These are phyloP conservation scores for Paraleonurus japonicus DNA, from an alignment of 257 asterid genomes.

Conservation along the genomic window DNA sequence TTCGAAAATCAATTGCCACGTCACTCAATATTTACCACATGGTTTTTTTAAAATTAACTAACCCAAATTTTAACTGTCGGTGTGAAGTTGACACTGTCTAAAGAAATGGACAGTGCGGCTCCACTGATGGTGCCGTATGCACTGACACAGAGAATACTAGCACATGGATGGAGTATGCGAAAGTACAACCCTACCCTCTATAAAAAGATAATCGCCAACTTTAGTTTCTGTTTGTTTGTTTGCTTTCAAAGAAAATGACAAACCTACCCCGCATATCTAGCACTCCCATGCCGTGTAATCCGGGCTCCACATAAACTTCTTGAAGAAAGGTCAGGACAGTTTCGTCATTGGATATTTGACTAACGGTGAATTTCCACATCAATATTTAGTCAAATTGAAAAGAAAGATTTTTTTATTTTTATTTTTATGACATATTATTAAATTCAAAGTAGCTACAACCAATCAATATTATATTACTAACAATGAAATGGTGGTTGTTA, in stretches of 20 bases:
- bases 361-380: neutral
- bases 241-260: slow-evolving; percentile 29
- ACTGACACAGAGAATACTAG: slow-evolving; percentile 24
- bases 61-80: slow-evolving; percentile 28
- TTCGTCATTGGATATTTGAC: slow-evolving; percentile 26
- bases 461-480: neutral
- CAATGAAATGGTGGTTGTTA: slow-evolving; percentile 11
- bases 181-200: slow-evolving; percentile 10
- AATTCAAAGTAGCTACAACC: slow-evolving; percentile 16
- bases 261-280: slow-evolving; percentile 36
- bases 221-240: neutral
- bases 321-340: slow-evolving; percentile 16
- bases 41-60: neutral
- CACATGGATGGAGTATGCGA: slow-evolving; percentile 25
- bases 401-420: neutral
- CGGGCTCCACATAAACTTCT: slow-evolving; percentile 25
- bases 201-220: neutral
- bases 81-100: slow-evolving; percentile 17
- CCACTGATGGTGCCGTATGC: slow-evolving; percentile 26
- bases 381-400: neutral
- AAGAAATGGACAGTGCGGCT: slow-evolving; percentile 22
- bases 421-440: neutral
- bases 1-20: slow-evolving; percentile 35
- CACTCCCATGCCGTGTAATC: slow-evolving; percentile 29
- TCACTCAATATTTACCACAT: slow-evolving; percentile 19